phyloP scores from a whole-genome alignment of 768 basidiomycete species.

The Solioccasus polychromus region DNA sequence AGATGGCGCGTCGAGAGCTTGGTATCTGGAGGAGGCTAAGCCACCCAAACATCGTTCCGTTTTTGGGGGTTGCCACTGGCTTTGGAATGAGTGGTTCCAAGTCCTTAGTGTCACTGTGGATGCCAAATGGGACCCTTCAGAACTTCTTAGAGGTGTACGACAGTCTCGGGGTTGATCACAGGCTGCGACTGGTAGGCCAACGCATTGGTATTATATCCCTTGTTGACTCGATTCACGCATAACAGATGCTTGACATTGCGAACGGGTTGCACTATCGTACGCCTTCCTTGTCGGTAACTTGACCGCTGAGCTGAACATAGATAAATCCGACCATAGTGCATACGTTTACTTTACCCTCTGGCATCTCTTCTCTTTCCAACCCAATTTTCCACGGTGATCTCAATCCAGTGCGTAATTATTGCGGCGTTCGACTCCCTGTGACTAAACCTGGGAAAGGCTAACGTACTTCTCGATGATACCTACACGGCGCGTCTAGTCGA shows the following conservation, averaged over 20 bases:
- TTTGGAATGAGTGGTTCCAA: conserved; percentile 21
- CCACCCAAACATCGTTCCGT: conserved; percentile 24
- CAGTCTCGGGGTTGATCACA: background rate
- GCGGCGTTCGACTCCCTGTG: too few relatives aligned
- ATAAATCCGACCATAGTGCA: background rate
- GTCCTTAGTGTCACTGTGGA: conserved; percentile 30
- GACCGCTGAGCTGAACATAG: background rate
- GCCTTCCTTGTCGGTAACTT: background rate
- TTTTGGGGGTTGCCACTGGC: conserved; percentile 21
- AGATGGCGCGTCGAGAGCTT: conserved; percentile 22
- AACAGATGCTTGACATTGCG: background rate
- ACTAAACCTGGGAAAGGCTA: background rate
- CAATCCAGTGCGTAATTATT: background rate
- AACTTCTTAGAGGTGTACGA: conserved; percentile 14
- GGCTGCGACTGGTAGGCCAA: background rate
- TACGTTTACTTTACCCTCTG: background rate
- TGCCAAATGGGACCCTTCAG: conserved; percentile 25
- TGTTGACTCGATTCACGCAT: background rate
- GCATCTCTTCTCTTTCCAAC: too few relatives aligned
- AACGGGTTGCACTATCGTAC: background rate
- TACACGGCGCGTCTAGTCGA: background rate
- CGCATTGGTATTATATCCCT: too few relatives aligned
- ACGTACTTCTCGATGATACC: background rate
- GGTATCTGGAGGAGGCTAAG: conserved; percentile 19
- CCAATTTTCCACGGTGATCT: background rate